Percentiles rank a stretch among this genome's conserved stretches.
Evolutionary conservation across 768 basidiomycete species (phyloP).

Genomic region (Naganishia randhawae): DNA sequence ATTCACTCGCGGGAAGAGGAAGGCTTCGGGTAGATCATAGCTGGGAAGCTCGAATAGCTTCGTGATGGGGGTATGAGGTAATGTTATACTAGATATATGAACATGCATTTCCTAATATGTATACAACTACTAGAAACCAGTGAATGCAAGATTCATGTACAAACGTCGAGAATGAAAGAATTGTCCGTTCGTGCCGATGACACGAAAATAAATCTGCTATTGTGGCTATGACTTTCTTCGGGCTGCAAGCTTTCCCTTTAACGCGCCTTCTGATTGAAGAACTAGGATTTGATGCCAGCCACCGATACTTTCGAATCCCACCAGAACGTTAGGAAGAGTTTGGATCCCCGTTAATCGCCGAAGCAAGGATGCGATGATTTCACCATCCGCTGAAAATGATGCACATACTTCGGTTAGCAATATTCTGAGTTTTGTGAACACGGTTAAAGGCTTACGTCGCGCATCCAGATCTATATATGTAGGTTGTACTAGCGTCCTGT

Average conservation of each 20-base stretch:
- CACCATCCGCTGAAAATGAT: background rate
- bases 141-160: background rate
- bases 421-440: too few species aligned
- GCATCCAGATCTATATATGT: background rate
- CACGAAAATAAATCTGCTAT: background rate
- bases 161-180: background rate
- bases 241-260: background rate
- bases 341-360: slow-evolving; percentile 1
- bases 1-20: background rate
- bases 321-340: slow-evolving; percentile 4
- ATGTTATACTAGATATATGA: background rate
- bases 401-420: background rate
- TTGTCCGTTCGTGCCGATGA: background rate
- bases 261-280: background rate
- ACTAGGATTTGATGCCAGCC: slow-evolving; percentile 3
- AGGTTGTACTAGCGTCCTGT: background rate
- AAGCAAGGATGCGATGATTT: slow-evolving; percentile 9
- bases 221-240: background rate
- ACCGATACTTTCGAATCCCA: slow-evolving; percentile 8
- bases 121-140: background rate
- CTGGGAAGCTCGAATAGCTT: too few species aligned
- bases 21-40: slow-evolving; percentile 1
- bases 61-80: background rate
- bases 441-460: background rate
- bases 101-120: background rate